Base-by-base conservation (phyloP, 257 asterid species). In the Vinca minor region DNA sequence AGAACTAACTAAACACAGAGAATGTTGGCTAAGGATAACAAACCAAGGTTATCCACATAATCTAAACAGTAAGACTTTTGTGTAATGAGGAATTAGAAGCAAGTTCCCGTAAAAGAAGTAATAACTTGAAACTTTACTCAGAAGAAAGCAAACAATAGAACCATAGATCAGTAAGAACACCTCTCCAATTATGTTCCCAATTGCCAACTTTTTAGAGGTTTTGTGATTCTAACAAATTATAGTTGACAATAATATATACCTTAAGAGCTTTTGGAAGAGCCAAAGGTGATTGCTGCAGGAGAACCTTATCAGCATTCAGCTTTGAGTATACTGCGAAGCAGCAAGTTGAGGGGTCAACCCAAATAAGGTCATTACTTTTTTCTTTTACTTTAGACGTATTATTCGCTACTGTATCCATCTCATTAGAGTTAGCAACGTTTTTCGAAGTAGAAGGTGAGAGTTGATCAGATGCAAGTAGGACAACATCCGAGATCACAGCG, bases 211-310 rank as follows among this genome's bases (percentile, higher is more conserved):
- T 17, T 8, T 13, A 48, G 46, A 32, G n/a, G 7, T 9, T 36
- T 21, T 56, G 34, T 67, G 15, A 45, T 35, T 34, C 26, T 4
- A 36, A 31, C 45, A 46, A 34, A 35, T 47, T 36, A 36, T 31
- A 58, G 14, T 5, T 44, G 59, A 29, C 26, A 29, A 55, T 1
- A 31, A 4, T 31, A 32, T 4, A 31, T 78, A 92, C 98, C 97
- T 92, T 92, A 28, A 92, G 72, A 73, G 97, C 96, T 76, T 92
- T 92, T 11, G 95, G 84, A 71, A 92, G 95, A 59, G 94, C 94
- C 75, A 92, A 72, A 70, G 98, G 97, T 49, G 98, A 85, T 53
- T 85, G 74, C 79, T 77, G 90, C 72, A 77, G 77, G 71, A 87
- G 53, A 73, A 89, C 85, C 69, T 82, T 81, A 42, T 84, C 94